A percentile compares a stretch with the other conserved stretches of the same genome.
Evolutionary conservation across 2,329 filamentous ascomycete genomes (phyloP).

Genomic region (Colletotrichum orbiculare): DNA sequence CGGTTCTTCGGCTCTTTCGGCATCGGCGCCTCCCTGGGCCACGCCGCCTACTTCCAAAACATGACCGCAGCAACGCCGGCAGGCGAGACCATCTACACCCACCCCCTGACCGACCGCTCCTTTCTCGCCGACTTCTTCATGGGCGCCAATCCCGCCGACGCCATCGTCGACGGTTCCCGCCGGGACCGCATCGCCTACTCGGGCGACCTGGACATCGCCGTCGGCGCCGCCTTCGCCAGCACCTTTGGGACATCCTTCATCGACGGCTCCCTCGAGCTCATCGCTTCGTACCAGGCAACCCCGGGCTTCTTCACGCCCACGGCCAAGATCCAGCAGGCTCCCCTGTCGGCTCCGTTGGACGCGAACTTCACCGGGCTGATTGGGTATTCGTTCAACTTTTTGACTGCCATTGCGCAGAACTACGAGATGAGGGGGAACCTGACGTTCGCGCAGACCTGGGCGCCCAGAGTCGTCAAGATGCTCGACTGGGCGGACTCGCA

Average conservation of each 20-base stretch:
- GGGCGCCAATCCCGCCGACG: conserved; percentile 46
- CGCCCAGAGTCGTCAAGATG: conserved; percentile 43
- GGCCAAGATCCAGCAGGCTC: conserved; percentile 46
- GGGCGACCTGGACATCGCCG: conserved; percentile 46
- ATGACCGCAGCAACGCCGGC: conserved; percentile 27
- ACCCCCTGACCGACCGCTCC: conserved; percentile 41
- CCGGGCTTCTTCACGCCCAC: conserved; percentile 47
- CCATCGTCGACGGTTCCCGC: conserved; percentile 49
- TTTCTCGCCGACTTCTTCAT: conserved; percentile 48
- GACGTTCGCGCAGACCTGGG: conserved; percentile 43
- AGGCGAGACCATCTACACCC: conserved; percentile 40
- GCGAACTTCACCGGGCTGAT: conserved; percentile 46
- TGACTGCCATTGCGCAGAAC: conserved; percentile 43
- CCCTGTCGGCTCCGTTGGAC: conserved; percentile 37
- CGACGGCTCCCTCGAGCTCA: conserved; percentile 37
- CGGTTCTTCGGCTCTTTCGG: conserved; percentile 46
- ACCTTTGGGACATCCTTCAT: conserved; percentile 43
- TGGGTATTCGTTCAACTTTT: conserved; percentile 49
- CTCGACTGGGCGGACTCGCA: conserved; percentile 49
- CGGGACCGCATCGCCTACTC: conserved; percentile 47
- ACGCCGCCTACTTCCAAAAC: conserved; percentile 43
- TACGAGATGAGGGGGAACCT: conserved; percentile 45
- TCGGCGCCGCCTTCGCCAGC: conserved; percentile 41
- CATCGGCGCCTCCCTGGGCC: conserved; percentile 45
- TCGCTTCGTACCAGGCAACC: conserved; percentile 44